These are phyloP conservation scores for Spathaspora gorwiae DNA, from an alignment of 805 yeast genomes.

Conservation along the genomic window DNA sequence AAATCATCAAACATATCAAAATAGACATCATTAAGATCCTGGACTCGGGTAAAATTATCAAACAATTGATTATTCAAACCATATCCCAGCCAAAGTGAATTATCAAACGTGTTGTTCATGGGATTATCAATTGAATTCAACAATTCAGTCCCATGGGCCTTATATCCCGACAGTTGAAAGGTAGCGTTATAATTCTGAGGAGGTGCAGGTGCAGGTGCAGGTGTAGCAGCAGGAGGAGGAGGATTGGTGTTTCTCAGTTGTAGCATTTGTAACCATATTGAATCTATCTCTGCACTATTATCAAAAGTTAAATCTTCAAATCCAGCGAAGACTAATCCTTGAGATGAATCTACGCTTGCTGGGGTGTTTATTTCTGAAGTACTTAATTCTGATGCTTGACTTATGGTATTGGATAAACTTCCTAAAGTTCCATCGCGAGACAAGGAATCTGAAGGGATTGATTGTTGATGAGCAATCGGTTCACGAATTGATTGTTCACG, in stretches of 20 bases:
- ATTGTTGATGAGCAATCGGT: background rate
- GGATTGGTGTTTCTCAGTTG: constrained; percentile 11
- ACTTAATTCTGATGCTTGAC: background rate
- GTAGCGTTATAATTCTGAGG: no score
- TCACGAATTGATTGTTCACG: no score
- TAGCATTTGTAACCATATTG: constrained; percentile 26
- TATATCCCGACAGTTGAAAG: background rate
- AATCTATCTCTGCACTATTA: constrained; percentile 22
- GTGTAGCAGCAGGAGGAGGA: background rate
- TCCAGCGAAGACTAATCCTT: constrained; percentile 2
- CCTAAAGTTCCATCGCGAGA: background rate
- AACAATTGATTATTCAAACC: background rate
- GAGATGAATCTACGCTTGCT: background rate
- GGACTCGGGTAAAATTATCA: background rate
- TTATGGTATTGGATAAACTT: background rate
- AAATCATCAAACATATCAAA: constrained; percentile 11
- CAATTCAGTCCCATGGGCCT: background rate
- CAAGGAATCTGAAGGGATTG: background rate
- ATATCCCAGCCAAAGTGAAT: no score
- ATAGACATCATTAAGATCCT: background rate
- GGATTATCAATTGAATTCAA: constrained; percentile 1
- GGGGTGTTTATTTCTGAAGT: background rate
- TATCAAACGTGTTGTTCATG: background rate
- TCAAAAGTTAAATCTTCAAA: constrained; percentile 14
- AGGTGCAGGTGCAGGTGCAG: background rate